Conservation (phyloP, 768 basidiomycete genomes). For the Russula foetens region DNA sequence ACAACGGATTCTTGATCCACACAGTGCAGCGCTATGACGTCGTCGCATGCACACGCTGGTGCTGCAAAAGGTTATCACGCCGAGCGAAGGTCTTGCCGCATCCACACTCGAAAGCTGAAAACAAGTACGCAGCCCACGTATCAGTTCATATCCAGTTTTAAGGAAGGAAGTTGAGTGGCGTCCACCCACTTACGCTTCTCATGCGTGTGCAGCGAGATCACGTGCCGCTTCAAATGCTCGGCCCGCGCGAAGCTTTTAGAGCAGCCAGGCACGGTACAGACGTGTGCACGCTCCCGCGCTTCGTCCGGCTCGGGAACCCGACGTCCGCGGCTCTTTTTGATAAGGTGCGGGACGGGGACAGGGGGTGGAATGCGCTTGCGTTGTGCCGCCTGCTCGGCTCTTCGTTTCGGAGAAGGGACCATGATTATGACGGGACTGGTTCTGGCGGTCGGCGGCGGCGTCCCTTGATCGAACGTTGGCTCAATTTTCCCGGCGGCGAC, state of each 20-base stretch:
- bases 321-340: constrained; percentile 72
- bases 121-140: not conserved
- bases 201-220: constrained; percentile 72
- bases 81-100: constrained; percentile 70
- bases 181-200: constrained; percentile 60
- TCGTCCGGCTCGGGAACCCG: constrained; percentile 44
- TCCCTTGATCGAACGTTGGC: not conserved
- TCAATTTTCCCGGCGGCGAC: not conserved
- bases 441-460: not conserved
- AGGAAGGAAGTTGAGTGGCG: not conserved
- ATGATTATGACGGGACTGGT: not conserved
- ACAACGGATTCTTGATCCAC: not conserved
- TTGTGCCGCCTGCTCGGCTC: not conserved
- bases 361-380: constrained; percentile 30
- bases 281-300: constrained; percentile 41
- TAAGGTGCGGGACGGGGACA: constrained; percentile 67
- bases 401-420: not conserved
- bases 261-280: constrained; percentile 64
- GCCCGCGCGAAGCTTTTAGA: constrained; percentile 72
- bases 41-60: constrained; percentile 49
- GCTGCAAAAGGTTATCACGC: constrained; percentile 71
- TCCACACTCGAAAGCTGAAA: constrained; percentile 48
- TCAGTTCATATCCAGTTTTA: not conserved
- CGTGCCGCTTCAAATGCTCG: constrained; percentile 78
- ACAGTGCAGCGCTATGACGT: not conserved